Base-by-base conservation (phyloP, 345 rosid species). In the Rhodomyrtus tomentosa region DNA sequence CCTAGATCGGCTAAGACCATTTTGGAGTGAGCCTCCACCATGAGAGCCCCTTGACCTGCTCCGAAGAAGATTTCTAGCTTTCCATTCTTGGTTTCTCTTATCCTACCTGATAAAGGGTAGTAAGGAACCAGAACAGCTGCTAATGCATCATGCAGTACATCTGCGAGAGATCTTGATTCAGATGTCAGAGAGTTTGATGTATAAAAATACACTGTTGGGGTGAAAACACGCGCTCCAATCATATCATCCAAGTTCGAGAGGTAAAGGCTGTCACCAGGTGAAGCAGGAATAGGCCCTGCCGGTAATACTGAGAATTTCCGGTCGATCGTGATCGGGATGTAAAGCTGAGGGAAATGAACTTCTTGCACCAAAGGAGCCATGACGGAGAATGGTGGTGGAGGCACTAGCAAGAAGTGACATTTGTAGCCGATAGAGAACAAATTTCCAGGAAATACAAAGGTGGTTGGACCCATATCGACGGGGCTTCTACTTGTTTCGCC, bases 181-280 rank as follows among this genome's bases (percentile, higher is more conserved):
- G 87, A 32, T 79, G 84, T 52, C 80, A 80, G 82, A 72, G 55
- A 81, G 79, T 36, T 83, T 8, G 91, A 84, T 48, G 48, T 83
- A 25, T 92, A 95, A 88, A 96, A 96, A 82, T 95, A 96, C 5
- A 96, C 91, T 0, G 98, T 95, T 29, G 99, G 99, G 48, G 98
- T 96, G 82, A 96, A 93, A 22, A 94, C 98, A 16, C 99, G 92
- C 1, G 95, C 93, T 81, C 98, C 98, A 25, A 95, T 86, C 10
- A 90, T 88, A 84, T 96, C 96, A 72, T 96, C 98, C 29, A 96
- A 95, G 88, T 96, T 96, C 29, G 98, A 96, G 86, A 95, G 96
- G 89, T 95, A 96, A 73, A 95, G 97, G 58, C 68, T 88, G 83
- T 90, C 92, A 27, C 92, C 85, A 45, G 86, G 86, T 38, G 82